Evolutionary conservation across 306 rosid genomes (phyloP).

Genomic region (Pyrus communis): DNA sequence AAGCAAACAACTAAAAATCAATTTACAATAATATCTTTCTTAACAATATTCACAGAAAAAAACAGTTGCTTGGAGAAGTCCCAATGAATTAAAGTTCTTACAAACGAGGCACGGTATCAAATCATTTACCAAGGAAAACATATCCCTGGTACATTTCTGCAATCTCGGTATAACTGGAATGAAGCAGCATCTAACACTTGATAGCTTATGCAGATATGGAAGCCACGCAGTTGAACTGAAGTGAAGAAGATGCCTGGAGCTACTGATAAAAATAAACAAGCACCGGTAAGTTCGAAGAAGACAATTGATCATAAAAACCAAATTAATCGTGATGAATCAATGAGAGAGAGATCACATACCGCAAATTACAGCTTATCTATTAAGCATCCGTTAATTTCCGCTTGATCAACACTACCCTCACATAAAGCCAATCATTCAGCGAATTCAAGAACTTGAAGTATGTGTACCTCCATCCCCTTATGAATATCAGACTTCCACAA

Average conservation of each 20-base stretch:
- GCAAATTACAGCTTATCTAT: too few species aligned
- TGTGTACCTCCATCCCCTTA: slow-evolving; percentile 4
- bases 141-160: background rate
- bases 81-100: background rate
- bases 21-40: too few species aligned
- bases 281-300: background rate
- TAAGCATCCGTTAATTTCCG: too few species aligned
- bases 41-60: too few species aligned
- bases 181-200: background rate
- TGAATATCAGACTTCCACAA: slow-evolving; percentile 8
- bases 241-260: background rate
- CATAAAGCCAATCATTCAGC: too few species aligned
- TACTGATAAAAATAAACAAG: background rate
- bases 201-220: background rate
- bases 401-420: too few species aligned
- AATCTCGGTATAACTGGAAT: background rate
- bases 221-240: background rate
- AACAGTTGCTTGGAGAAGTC: background rate
- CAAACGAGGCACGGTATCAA: background rate
- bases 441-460: slow-evolving; percentile 10
- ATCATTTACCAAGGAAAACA: background rate
- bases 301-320: too few species aligned
- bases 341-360: too few species aligned
- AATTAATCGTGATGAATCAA: too few species aligned
- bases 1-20: too few species aligned